Conservation (phyloP, 2,329 filamentous ascomycete species). For the Arthrobotrys iridis region DNA sequence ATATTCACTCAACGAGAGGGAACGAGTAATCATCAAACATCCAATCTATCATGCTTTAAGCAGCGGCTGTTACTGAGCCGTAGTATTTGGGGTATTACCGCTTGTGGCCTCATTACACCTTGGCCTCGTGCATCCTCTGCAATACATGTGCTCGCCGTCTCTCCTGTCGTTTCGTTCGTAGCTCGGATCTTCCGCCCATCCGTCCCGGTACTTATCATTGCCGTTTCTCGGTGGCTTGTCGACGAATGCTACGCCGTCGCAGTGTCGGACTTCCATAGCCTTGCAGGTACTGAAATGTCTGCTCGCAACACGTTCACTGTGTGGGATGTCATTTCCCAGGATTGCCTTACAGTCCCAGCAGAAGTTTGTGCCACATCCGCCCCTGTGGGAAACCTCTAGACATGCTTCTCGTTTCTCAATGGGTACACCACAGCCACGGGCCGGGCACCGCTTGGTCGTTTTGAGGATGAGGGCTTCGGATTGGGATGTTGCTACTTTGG, state of each 20-base stretch:
- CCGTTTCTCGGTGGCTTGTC: conserved; percentile 42
- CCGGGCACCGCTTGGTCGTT: conserved; percentile 43
- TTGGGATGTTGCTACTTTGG: conserved; percentile 32
- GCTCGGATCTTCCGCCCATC: conserved; percentile 21
- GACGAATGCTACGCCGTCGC: conserved; percentile 28
- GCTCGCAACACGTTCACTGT: conserved; percentile 47
- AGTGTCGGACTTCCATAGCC: conserved; percentile 48
- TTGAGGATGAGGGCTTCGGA: conserved; percentile 51
- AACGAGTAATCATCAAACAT: neutral
- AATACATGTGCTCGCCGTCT: conserved; percentile 50
- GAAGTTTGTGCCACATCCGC: conserved; percentile 52
- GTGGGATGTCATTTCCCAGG: conserved; percentile 40
- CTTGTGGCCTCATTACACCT: conserved; percentile 28
- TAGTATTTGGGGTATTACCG: neutral
- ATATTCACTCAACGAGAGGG: neutral
- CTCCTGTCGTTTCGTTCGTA: conserved; percentile 39
- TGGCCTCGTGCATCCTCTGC: conserved; percentile 26
- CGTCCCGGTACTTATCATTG: conserved; percentile 44
- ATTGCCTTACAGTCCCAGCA: conserved; percentile 53
- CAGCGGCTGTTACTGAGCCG: neutral
- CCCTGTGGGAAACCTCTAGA: conserved; percentile 40
- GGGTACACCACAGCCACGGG: conserved; percentile 40
- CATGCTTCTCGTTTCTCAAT: conserved; percentile 49
- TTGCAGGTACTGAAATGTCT: conserved; percentile 47
- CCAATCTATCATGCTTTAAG: neutral